These are phyloP conservation scores for Grosmannia penicillata DNA, from an alignment of 2,329 filamentous ascomycete species.

Conservation along the genomic window DNA sequence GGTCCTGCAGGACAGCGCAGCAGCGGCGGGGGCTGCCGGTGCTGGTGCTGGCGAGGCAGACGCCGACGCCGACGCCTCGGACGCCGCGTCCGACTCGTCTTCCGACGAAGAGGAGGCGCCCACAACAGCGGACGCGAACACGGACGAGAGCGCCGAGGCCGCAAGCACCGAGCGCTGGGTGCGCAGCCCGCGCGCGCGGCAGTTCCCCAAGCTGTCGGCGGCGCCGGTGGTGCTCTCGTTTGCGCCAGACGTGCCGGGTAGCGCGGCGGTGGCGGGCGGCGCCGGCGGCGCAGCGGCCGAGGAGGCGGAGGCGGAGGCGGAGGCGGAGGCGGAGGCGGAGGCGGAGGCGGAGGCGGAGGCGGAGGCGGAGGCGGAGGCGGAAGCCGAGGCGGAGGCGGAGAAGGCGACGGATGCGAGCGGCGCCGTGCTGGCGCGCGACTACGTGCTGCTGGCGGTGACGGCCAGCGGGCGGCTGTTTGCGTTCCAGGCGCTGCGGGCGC, in stretches of 20 bases:
- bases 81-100: conserved; percentile 11
- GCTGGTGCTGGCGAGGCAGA: conserved; percentile 16
- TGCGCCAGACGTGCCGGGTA: conserved; percentile 30
- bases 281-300: conserved; percentile 6
- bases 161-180: conserved; percentile 39
- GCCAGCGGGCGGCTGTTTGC: conserved; percentile 53
- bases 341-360: conserved; percentile 2
- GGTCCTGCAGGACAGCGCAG: conserved; percentile 45
- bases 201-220: conserved; percentile 53
- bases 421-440: conserved; percentile 27
- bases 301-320: neutral
- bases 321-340: conserved; percentile 12
- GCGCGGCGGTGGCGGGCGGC: conserved; percentile 3
- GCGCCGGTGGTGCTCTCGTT: conserved; percentile 57
- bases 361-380: neutral
- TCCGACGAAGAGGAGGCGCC: conserved; percentile 25
- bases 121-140: conserved; percentile 21
- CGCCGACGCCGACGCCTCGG: conserved; percentile 17
- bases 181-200: conserved; percentile 52
- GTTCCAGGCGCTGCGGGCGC: conserved; percentile 64
- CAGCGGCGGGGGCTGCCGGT: too few species aligned
- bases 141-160: conserved; percentile 1
- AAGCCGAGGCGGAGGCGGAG: conserved; percentile 11
- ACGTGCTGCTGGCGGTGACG: conserved; percentile 37
- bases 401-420: conserved; percentile 4